These are phyloP conservation scores for Heterobasidion parviporum DNA, from an alignment of 1,284 basidiomycete species.

Conservation along the genomic window DNA sequence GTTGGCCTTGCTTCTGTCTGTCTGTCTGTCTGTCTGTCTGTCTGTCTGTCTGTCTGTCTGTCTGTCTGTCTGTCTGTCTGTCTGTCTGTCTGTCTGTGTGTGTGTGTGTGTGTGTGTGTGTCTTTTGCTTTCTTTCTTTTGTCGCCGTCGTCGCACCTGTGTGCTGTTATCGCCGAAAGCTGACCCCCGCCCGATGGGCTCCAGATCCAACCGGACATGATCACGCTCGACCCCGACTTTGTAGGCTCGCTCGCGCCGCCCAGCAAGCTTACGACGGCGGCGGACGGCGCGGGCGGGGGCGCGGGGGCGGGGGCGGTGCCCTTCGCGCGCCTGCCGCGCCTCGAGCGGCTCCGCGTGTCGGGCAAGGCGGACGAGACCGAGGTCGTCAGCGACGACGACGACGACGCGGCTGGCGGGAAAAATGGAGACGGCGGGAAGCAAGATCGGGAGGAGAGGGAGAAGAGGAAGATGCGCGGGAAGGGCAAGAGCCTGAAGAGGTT, in stretches of 20 bases:
- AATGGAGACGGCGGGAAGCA: conserved; percentile 28
- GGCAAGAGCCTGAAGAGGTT: conserved; percentile 78
- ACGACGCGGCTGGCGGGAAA: too few relatives aligned
- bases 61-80: too few relatives aligned
- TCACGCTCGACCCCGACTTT: conserved; percentile 83
- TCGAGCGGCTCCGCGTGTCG: conserved; percentile 62
- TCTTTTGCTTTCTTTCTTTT: too few relatives aligned
- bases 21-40: too few relatives aligned
- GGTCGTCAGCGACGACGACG: conserved; percentile 22
- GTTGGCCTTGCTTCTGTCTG: neutral
- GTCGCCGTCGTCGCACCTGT: too few relatives aligned
- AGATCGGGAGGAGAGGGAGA: conserved; percentile 51
- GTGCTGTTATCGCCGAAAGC: too few relatives aligned
- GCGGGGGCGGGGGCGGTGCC: conserved; percentile 33
- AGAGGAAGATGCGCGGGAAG: conserved; percentile 79
- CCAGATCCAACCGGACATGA: conserved; percentile 91
- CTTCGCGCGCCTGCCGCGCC: conserved; percentile 64
- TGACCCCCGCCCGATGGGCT: neutral
- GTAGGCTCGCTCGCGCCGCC: conserved; percentile 66
- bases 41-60: too few relatives aligned
- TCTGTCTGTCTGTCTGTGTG: too few relatives aligned
- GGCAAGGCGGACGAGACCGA: conserved; percentile 72
- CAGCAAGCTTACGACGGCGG: conserved; percentile 43
- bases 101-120: too few relatives aligned
- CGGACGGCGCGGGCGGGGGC: neutral